A percentile compares a stretch with the other conserved stretches of the same genome.
Conservation (phyloP, 1,284 basidiomycete species). For the Irpex rosettiformis region DNA sequence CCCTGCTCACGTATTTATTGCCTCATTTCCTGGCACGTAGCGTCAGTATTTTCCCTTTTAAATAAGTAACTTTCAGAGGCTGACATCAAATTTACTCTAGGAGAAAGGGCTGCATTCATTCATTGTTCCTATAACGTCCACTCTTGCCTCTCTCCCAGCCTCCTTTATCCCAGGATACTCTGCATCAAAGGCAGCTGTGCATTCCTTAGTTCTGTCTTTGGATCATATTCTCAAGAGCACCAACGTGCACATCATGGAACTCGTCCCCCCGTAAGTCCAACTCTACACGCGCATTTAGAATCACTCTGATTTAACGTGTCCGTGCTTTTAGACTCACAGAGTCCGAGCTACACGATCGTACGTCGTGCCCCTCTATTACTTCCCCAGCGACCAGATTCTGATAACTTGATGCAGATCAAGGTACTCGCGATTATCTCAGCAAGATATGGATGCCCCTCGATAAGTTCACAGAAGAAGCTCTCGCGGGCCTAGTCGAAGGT, state of each 20-base stretch:
- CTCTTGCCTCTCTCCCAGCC: conserved; percentile 43
- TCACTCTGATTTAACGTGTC: background rate
- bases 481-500: conserved; percentile 47
- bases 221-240: conserved; percentile 44
- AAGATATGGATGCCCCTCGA: conserved; percentile 60
- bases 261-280: conserved; percentile 52
- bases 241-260: conserved; percentile 54
- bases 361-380: conserved; percentile 16
- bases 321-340: conserved; percentile 48
- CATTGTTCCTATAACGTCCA: conserved; percentile 51
- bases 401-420: conserved; percentile 39
- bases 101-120: conserved; percentile 42
- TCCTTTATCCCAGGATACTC: conserved; percentile 47
- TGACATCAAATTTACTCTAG: conserved; percentile 20
- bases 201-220: conserved; percentile 48
- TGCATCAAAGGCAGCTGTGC: conserved; percentile 61
- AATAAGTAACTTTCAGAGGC: background rate
- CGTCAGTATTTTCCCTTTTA: conserved; percentile 25
- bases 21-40: conserved; percentile 54
- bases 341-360: conserved; percentile 63
- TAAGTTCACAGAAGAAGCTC: conserved; percentile 41
- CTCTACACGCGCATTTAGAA: background rate
- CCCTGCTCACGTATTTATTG: conserved; percentile 45
- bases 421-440: conserved; percentile 43
- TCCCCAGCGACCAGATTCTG: conserved; percentile 3